These are phyloP conservation scores for Aaosphaeria pasadenensis DNA, from an alignment of 2,329 filamentous ascomycete species.

Conservation along the genomic window DNA sequence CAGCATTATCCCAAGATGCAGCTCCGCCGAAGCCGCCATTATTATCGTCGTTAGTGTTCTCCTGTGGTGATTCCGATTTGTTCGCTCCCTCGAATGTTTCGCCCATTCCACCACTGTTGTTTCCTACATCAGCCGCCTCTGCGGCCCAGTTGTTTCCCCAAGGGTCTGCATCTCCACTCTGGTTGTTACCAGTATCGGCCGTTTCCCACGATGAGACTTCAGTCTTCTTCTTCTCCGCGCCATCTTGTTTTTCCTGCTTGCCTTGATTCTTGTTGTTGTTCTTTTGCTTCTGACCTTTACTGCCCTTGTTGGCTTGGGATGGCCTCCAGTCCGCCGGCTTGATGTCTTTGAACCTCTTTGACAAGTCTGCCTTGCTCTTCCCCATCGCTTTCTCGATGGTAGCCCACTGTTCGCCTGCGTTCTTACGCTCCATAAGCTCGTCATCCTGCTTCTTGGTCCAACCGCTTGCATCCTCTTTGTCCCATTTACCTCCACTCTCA, in stretches of 20 bases:
- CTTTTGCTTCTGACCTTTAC: conserved; percentile 2
- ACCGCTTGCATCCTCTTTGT: background rate
- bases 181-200: background rate
- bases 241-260: conserved; percentile 8
- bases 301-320: conserved; percentile 4
- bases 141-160: background rate
- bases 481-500: too few species aligned
- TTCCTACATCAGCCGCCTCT: background rate
- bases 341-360: conserved; percentile 34
- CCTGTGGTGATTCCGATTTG: too few species aligned
- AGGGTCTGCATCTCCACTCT: background rate
- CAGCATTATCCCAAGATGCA: background rate
- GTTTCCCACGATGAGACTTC: conserved; percentile 3
- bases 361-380: conserved; percentile 14
- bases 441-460: conserved; percentile 42
- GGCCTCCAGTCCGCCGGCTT: conserved; percentile 22
- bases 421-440: conserved; percentile 37
- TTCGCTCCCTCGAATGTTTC: too few species aligned
- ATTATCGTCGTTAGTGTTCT: background rate
- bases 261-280: conserved; percentile 6
- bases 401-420: conserved; percentile 25
- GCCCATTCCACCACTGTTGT: too few species aligned
- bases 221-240: conserved; percentile 7
- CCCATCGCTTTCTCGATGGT: conserved; percentile 27
- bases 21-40: background rate